phyloP scores from a whole-genome alignment of 805 yeast species.

The Saccharomycopsis sp. region DNA sequence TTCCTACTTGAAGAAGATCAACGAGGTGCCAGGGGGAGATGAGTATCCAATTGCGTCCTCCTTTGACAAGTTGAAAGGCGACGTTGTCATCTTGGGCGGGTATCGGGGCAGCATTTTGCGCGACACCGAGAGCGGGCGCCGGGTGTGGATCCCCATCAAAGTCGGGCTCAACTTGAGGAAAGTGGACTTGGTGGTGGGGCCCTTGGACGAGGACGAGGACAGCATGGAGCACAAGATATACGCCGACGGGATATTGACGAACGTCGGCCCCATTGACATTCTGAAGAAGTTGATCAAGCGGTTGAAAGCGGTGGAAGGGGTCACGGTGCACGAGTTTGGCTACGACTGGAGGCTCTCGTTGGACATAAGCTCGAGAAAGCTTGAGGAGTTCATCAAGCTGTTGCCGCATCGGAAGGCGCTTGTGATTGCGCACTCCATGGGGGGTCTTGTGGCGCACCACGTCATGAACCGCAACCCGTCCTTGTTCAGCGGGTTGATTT shows the following conservation, averaged over 20 bases:
- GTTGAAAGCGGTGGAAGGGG: constrained; percentile 29
- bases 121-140: constrained; percentile 50
- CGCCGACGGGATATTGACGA: constrained; percentile 71
- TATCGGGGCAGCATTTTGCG: constrained; percentile 76
- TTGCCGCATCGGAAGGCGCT: constrained; percentile 40
- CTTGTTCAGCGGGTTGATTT: constrained; percentile 64
- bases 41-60: constrained; percentile 31
- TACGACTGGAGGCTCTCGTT: constrained; percentile 87
- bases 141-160: constrained; percentile 81
- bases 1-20: constrained; percentile 22
- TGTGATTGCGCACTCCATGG: constrained; percentile 90
- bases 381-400: constrained; percentile 39
- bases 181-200: constrained; percentile 65
- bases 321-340: constrained; percentile 62
- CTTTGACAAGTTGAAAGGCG: constrained; percentile 61
- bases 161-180: constrained; percentile 73
- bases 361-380: constrained; percentile 42
- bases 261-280: constrained; percentile 83
- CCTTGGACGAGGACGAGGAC: constrained; percentile 58
- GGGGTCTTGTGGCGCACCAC: constrained; percentile 79
- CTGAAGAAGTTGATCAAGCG: constrained; percentile 50
- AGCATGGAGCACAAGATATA: constrained; percentile 37
- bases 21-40: background rate
- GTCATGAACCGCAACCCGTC: constrained; percentile 61
- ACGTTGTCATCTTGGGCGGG: constrained; percentile 77